Conservation (phyloP, 164 flowering plant genomes). For the Stephania yunnanensis region DNA sequence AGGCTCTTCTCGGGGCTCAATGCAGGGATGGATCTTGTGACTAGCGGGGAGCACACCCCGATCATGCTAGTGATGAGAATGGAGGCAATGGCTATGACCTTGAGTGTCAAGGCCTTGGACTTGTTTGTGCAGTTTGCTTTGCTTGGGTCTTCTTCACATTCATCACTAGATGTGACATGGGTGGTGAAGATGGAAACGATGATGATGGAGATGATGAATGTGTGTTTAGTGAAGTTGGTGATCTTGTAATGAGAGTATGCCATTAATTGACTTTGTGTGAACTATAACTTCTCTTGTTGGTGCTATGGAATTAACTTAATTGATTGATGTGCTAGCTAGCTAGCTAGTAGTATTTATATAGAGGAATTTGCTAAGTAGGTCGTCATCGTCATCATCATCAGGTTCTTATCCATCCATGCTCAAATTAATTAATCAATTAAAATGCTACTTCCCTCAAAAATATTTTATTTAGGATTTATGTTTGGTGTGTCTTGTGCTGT, state of each 20-base stretch:
- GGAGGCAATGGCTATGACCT: conserved; percentile 24
- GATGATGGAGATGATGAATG: conserved; percentile 4
- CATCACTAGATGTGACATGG: not conserved
- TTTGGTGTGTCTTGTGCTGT: too few species aligned
- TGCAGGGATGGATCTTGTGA: conserved; percentile 15
- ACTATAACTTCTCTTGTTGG: too few species aligned
- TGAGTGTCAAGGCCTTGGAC: conserved; percentile 15
- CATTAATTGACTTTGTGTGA: conserved; percentile 2
- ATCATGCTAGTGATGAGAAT: conserved; percentile 24
- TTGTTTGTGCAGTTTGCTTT: conserved; percentile 15
- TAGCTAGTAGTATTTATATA: not conserved
- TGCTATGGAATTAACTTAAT: not conserved
- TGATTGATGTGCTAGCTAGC: not conserved
- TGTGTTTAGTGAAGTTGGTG: not conserved
- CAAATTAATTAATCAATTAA: too few species aligned
- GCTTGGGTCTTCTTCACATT: conserved; percentile 12
- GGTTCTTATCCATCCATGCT: too few species aligned
- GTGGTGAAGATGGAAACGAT: conserved; percentile 7
- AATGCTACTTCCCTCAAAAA: too few species aligned
- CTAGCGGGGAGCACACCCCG: conserved; percentile 25
- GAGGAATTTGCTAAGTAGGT: too few species aligned
- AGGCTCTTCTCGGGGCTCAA: conserved; percentile 20
- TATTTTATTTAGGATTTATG: too few species aligned
- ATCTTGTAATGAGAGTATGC: not conserved
- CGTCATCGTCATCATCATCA: too few species aligned